phyloP scores from a whole-genome alignment of 75 land plant species.

The Sequoia sempervirens region DNA sequence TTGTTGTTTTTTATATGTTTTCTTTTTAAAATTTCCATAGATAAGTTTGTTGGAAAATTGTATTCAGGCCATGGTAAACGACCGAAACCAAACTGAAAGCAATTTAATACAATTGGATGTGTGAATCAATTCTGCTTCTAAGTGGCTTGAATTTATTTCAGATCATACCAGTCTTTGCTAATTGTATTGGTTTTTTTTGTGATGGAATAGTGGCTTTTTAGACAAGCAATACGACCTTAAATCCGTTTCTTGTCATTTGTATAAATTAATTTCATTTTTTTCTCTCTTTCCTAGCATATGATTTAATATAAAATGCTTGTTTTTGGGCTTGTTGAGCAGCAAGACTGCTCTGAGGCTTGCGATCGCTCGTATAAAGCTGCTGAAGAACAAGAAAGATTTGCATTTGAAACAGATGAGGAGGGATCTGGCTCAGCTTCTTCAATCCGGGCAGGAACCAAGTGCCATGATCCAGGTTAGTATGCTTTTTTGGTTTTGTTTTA shows the following conservation, averaged over 20 bases:
- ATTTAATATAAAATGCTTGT: neutral
- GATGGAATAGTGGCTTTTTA: neutral
- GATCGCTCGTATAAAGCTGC: slow-evolving; percentile 71
- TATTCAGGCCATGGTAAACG: neutral
- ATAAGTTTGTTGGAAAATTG: neutral
- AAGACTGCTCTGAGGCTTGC: slow-evolving; percentile 85
- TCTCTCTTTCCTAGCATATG: neutral
- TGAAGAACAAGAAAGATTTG: slow-evolving; percentile 70
- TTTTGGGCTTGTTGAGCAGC: slow-evolving; percentile 38
- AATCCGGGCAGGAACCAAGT: slow-evolving; percentile 72
- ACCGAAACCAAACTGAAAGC: neutral
- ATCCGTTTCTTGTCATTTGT: neutral
- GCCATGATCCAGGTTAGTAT: slow-evolving; percentile 72
- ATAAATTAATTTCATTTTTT: neutral
- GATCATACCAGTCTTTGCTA: neutral
- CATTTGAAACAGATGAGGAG: slow-evolving; percentile 69
- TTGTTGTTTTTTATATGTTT: neutral
- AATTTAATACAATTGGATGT: neutral
- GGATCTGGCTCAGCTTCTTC: slow-evolving; percentile 82
- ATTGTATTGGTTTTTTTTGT: neutral
- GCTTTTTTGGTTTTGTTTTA: neutral
- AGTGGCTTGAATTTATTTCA: neutral
- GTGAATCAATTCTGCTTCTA: neutral
- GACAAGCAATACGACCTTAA: neutral
- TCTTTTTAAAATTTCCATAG: neutral